Base-by-base conservation (phyloP, 257 asterid species). In the Vinca minor region DNA sequence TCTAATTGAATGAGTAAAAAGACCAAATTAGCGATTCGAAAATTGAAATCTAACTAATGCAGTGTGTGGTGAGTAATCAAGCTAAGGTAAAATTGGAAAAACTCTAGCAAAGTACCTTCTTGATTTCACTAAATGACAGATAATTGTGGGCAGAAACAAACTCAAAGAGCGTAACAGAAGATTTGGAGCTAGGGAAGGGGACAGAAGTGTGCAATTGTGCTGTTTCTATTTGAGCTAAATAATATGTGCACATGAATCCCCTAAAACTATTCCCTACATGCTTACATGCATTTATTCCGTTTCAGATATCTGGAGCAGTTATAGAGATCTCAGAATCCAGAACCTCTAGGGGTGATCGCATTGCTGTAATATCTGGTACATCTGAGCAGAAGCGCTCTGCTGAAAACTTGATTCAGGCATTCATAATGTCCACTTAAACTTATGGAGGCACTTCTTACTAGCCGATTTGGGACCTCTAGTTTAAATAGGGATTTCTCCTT, bases 231-330 rank as follows among this genome's bases (percentile, higher is more conserved):
- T 54, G 8, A 25, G 59, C 59, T 26, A 1, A 12, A 54, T 26
- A 11, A 13, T 28, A 18, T 55, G 36, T 29, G 41, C 61, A 6
- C 23, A 29, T 55, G 41, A 20, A 55, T 55, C 38, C 1, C 60
- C 60, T 13, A 14, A 54, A 54, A 15, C 29, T 54, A 20, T 54
- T 46, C 29, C 25, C 31, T 26, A 23, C 45, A 39, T 59, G 69
- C 71, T 74, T 64, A 57, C 59, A 35, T 64, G 73, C 70, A 68
- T 73, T 69, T 18, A 15, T 78, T 78, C 62, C 73, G 73, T 78
- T 83, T 76, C 87, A 91, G 98, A 86, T 91, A 83, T 91, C 96
- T 69, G 98, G 98, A 72, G 98, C 98, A 29, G 78, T 74, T 62
- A 59, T 91, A 50, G 96, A 91, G 79, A 77, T 91, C 65, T 68